Evolutionary conservation across 768 basidiomycete species (phyloP), one percentile per base, ranked within the genome.

Genomic region (Serendipita indica): DNA sequence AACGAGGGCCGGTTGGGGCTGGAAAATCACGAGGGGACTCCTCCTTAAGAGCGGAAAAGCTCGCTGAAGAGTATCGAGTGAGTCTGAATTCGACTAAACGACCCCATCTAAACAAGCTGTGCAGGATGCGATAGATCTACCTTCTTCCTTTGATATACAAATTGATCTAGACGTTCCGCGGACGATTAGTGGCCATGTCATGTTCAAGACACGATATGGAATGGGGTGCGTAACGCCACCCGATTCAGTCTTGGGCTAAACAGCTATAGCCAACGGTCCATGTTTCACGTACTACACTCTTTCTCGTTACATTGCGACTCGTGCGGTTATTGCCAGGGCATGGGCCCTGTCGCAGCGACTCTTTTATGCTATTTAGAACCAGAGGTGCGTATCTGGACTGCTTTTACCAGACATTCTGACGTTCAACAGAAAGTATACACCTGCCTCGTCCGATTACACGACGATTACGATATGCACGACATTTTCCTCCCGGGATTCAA

Each of bases 271-370:
- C 94, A 99, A 79, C 84, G 94, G 10, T 87, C 89, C 3, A 75
- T 99, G 10, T 98, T 98, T 71, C 91, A 90, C 67, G 90, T 96
- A 60, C 76, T 98, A 27, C 96, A 98, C 69, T 80, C 80, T 56
- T 92, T 96, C 68, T 93, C 91, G 1, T 75, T 93, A 18, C 74
- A 76, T n/a, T 97, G 94, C 70, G 69, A 74, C 16, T 74, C 78
- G 10, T 98, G 96, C 62, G 94, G 94, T 14, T 99, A 99, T 68
- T 92, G 93, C 37, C 96, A 99, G 72, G 96, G 96, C 61, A 99
- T 99, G 96, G 93, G 96, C 1, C 89, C 94, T 3, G 88, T 99
- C 60, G 90, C 94, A 0, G 88, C 93, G 0, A 97, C 92, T 1
- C 76, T 99, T 20, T 78, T 97, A 12, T 92, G 87, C 71, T 98